Conservation (phyloP, 2,329 filamentous ascomycete species). For the Xenosphaeropsis pyriputrescens region DNA sequence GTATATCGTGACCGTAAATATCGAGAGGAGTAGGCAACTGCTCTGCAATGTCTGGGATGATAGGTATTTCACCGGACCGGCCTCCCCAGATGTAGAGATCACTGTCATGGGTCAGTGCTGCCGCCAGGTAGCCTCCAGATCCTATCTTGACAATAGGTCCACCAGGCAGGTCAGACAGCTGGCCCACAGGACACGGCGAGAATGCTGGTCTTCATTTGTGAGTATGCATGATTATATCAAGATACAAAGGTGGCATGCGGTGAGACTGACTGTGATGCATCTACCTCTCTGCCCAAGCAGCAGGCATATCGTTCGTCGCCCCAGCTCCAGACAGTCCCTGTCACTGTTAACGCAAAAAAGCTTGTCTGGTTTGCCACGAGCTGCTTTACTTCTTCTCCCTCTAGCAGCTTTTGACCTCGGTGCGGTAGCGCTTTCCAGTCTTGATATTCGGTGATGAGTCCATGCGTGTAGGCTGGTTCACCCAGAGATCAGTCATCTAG, state of each 20-base stretch:
- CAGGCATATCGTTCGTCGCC: conserved; percentile 43
- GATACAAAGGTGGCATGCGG: neutral
- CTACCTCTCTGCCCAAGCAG: conserved; percentile 37
- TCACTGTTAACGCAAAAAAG: conserved; percentile 21
- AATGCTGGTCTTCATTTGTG: conserved; percentile 1
- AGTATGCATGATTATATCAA: neutral
- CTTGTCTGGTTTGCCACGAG: conserved; percentile 20
- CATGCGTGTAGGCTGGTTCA: neutral
- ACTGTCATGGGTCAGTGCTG: conserved; percentile 39
- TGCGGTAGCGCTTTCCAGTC: neutral
- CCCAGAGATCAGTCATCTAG: neutral
- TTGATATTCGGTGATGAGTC: neutral
- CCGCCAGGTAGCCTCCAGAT: conserved; percentile 37
- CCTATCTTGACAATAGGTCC: conserved; percentile 36
- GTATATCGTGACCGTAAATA: conserved; percentile 32
- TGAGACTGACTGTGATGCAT: conserved; percentile 19
- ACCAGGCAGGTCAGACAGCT: conserved; percentile 26
- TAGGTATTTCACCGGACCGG: conserved; percentile 6
- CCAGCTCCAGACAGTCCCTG: conserved; percentile 24
- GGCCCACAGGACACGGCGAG: neutral
- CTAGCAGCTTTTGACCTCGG: neutral
- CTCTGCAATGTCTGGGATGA: conserved; percentile 6
- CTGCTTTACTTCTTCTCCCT: neutral
- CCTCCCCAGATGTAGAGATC: conserved; percentile 49
- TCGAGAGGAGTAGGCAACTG: conserved; percentile 11